Evolutionary conservation across 352 stramenopile genomes (phyloP).

Genomic region (Thraustochytrium sp.): DNA sequence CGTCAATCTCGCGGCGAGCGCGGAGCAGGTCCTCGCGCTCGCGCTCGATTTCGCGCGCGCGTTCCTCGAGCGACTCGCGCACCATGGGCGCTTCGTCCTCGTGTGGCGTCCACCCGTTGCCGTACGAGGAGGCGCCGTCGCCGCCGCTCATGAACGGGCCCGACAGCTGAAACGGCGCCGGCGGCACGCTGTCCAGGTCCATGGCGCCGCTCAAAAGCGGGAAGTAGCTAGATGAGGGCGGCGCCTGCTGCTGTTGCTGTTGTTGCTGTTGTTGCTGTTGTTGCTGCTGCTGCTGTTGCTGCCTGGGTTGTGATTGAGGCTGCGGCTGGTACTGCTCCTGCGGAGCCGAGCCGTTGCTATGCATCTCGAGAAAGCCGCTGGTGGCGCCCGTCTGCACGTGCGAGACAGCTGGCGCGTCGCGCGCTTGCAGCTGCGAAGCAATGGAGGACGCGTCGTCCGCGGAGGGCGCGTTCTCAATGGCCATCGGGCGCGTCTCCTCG

Average conservation of each 20-base stretch:
- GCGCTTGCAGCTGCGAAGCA: no score
- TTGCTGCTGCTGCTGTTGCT: not conserved
- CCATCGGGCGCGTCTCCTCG: not conserved
- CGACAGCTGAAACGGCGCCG: not conserved
- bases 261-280: not conserved
- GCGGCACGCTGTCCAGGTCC: not conserved
- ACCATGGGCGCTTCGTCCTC: not conserved
- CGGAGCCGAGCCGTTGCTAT: not conserved
- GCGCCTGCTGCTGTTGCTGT: not conserved
- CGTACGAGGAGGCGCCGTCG: not conserved
- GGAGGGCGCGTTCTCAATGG: not conserved
- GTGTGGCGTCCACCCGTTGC: not conserved
- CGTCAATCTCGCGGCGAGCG: not conserved
- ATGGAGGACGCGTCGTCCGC: no score
- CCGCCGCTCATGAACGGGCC: not conserved
- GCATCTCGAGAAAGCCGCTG: not conserved
- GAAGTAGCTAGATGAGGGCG: not conserved
- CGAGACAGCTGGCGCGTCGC: not conserved
- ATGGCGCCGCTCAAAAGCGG: not conserved
- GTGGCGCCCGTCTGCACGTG: not conserved
- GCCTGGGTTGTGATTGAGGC: not conserved
- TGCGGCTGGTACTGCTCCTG: not conserved
- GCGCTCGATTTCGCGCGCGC: constrained; percentile 4
- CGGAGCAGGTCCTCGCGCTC: constrained; percentile 1
- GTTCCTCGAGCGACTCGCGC: constrained; percentile 7